These are phyloP conservation scores for Jaltomata sinuosa DNA, from an alignment of 257 asterid species.

Conservation along the genomic window DNA sequence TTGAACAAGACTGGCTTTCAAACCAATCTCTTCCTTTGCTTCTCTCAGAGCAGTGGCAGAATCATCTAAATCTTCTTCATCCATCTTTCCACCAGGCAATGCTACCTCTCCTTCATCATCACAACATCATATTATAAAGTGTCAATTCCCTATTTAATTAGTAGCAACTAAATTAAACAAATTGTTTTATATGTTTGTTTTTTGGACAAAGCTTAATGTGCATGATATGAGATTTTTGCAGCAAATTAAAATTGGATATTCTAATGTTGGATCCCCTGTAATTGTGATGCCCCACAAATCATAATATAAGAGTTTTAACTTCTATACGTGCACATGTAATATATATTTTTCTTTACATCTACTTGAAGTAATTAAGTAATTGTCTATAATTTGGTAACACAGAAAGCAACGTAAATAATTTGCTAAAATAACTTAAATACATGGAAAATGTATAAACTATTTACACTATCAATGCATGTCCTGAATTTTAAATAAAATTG, in stretches of 20 bases:
- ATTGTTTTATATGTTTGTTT: too few relatives aligned
- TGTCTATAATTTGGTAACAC: not conserved
- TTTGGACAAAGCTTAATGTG: not conserved
- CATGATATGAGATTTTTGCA: not conserved
- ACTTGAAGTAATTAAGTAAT: not conserved
- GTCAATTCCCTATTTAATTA: not conserved
- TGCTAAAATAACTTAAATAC: not conserved
- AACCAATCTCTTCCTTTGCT: conserved; percentile 57
- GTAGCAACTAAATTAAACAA: too few relatives aligned
- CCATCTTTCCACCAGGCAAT: conserved; percentile 55
- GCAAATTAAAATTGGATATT: not conserved
- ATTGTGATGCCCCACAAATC: too few relatives aligned
- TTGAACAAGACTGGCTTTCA: conserved; percentile 34
- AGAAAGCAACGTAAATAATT: not conserved
- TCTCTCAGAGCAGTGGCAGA: conserved; percentile 51
- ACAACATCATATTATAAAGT: not conserved
- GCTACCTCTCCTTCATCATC: conserved; percentile 42
- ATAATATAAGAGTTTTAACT: not conserved
- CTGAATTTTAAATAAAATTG: not conserved
- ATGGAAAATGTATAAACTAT: not conserved
- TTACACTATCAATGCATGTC: not conserved
- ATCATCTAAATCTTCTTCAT: conserved; percentile 41
- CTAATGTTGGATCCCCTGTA: not conserved
- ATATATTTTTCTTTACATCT: not conserved
- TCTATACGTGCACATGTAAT: not conserved